These are phyloP conservation scores for Populus hybrid DNA, from an alignment of 441 rosid genomes.

Conservation along the genomic window DNA sequence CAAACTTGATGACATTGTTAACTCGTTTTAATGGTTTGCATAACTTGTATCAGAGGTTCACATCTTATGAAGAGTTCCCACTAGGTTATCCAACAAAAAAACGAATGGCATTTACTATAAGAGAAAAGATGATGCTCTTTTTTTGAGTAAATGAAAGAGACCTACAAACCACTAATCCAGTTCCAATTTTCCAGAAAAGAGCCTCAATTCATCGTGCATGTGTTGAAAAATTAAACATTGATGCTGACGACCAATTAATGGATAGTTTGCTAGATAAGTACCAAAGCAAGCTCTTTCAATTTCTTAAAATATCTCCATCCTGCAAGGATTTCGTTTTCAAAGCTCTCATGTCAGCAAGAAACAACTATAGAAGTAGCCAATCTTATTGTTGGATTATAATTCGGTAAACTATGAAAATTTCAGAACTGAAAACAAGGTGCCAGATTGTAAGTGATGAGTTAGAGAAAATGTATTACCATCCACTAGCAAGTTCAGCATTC, in stretches of 20 bases:
- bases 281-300: neutral
- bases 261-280: neutral
- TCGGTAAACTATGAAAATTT: neutral
- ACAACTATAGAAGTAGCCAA: neutral
- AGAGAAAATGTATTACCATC: conserved; percentile 4
- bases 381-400: neutral
- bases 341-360: neutral
- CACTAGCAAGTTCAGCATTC: neutral
- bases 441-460: neutral
- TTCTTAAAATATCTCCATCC: too few relatives aligned
- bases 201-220: neutral
- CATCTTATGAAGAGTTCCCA: neutral
- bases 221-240: neutral
- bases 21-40: too few relatives aligned
- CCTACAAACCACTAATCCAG: neutral
- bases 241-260: neutral
- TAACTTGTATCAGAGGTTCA: neutral
- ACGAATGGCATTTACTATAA: neutral
- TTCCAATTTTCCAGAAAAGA: neutral
- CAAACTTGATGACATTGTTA: neutral
- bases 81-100: neutral
- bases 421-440: neutral
- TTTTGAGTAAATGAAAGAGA: neutral
- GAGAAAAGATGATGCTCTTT: neutral
- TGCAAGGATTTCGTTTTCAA: neutral